phyloP scores from a whole-genome alignment of 768 basidiomycete species.

The Naganishia friedmannii region DNA sequence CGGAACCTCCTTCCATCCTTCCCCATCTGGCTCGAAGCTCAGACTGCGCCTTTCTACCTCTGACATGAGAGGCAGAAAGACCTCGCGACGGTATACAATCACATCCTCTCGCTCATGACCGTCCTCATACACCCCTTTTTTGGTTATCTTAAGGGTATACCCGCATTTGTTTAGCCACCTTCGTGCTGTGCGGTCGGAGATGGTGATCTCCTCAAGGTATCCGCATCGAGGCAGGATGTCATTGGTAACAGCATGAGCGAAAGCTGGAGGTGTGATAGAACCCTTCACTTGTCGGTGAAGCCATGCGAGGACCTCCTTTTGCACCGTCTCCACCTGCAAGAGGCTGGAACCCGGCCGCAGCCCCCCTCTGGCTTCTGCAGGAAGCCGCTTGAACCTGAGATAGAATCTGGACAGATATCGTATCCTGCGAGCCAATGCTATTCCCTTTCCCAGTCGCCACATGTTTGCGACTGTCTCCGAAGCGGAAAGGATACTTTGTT shows the following conservation, averaged over 20 bases:
- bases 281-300: background rate
- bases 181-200: constrained; percentile 5
- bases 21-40: background rate
- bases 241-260: background rate
- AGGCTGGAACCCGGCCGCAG: background rate
- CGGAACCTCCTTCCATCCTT: background rate
- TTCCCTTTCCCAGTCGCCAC: constrained; percentile 3
- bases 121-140: constrained; percentile 17
- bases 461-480: constrained; percentile 7
- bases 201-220: background rate
- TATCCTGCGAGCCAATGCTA: background rate
- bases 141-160: background rate
- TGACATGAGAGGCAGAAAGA: constrained; percentile 1
- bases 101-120: constrained; percentile 13
- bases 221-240: background rate
- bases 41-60: background rate
- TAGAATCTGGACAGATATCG: background rate
- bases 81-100: background rate
- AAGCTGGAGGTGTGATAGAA: background rate
- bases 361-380: background rate
- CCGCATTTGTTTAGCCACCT: constrained; percentile 6
- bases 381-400: background rate
- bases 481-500: background rate
- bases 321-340: background rate
- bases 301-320: background rate